phyloP scores from a whole-genome alignment of 2,329 filamentous ascomycete genomes.

The Septoria linicola region DNA sequence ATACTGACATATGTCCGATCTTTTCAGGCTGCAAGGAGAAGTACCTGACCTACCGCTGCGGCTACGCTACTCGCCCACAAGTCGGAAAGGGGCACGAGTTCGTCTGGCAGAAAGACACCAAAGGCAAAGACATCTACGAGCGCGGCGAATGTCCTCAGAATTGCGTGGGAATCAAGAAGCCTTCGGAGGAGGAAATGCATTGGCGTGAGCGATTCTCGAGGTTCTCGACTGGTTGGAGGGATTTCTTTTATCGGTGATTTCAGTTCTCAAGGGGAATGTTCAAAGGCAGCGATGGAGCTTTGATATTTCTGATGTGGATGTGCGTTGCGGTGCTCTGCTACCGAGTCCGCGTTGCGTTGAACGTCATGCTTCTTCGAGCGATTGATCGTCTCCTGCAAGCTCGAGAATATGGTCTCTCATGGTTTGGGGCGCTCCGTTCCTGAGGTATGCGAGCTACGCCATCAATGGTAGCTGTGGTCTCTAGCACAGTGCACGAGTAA shows the following conservation, averaged over 20 bases:
- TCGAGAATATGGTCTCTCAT: no score
- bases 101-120: constrained; percentile 9
- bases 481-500: no score
- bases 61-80: constrained; percentile 2
- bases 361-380: no score
- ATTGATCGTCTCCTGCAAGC: no score
- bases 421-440: no score
- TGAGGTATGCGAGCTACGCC: no score
- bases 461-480: no score
- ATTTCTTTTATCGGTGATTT: constrained; percentile 12
- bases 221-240: neutral
- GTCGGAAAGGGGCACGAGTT: constrained; percentile 7
- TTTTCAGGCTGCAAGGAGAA: constrained; percentile 15
- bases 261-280: no score
- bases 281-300: no score
- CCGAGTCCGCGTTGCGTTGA: no score
- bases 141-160: neutral
- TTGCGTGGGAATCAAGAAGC: neutral
- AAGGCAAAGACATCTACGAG: constrained; percentile 4
- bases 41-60: constrained; percentile 11
- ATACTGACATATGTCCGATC: neutral
- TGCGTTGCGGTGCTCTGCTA: no score
- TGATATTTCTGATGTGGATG: no score
- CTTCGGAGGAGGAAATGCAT: neutral
- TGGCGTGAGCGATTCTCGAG: constrained; percentile 6